Conservation (phyloP, 2,329 filamentous ascomycete species). For the Xylariaceae sp. region DNA sequence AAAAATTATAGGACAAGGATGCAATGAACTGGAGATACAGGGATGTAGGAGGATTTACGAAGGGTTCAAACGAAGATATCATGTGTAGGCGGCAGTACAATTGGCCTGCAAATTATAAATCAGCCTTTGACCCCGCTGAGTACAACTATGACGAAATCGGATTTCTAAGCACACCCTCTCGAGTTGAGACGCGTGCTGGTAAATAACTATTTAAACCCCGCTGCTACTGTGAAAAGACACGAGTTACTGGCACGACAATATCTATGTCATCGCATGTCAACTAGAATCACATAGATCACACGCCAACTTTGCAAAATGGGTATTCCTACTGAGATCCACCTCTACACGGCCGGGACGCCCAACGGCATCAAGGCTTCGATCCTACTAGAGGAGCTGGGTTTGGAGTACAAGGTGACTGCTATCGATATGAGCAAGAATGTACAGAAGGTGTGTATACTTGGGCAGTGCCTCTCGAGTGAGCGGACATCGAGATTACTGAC, state of each 20-base stretch:
- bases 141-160: slow-evolving; percentile 9
- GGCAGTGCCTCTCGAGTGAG: neutral
- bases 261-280: slow-evolving; percentile 10
- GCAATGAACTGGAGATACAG: too few relatives aligned
- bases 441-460: slow-evolving; percentile 55
- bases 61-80: too few relatives aligned
- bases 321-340: slow-evolving; percentile 61
- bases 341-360: slow-evolving; percentile 80
- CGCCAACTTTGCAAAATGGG: slow-evolving; percentile 38
- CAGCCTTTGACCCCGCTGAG: too few relatives aligned
- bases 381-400: slow-evolving; percentile 75
- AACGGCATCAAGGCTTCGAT: slow-evolving; percentile 92
- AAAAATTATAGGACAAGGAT: too few relatives aligned
- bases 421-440: slow-evolving; percentile 70
- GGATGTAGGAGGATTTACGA: too few relatives aligned
- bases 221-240: neutral
- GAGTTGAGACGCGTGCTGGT: neutral
- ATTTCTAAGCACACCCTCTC: slow-evolving; percentile 17
- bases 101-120: too few relatives aligned
- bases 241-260: neutral
- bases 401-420: slow-evolving; percentile 72
- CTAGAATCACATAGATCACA: slow-evolving; percentile 17
- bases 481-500: too few relatives aligned
- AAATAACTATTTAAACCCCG: slow-evolving; percentile 1
- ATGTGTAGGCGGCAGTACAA: too few relatives aligned